Base-by-base conservation (phyloP, 495 filamentous ascomycete species). In the Penicillium dipodomyicola region DNA sequence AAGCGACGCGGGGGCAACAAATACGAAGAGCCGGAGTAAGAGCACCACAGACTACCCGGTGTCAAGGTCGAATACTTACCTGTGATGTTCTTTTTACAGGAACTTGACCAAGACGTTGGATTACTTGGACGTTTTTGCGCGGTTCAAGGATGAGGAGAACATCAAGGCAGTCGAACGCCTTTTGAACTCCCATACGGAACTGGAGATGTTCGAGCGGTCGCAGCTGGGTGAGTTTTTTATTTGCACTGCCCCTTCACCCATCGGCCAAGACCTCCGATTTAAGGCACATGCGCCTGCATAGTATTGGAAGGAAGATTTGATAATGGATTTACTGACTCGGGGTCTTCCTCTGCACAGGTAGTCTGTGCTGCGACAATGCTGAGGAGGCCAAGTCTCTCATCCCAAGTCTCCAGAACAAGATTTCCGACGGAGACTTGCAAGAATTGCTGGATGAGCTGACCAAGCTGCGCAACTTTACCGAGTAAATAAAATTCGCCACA, bases 341-440 rank as follows among this genome's bases (percentile, higher is more conserved):
- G 48, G 54, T 29, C 2, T 29, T 51, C 40, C 14, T 30, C n/a
- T 54, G 25, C 53, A 53, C 61, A 95, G 93, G 90, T 6, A 91
- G 90, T 54, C 79, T 98, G 22, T 96, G 91, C 73, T 96, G 91
- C 66, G 92, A 96, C 62, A 87, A 82, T 22, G 86, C 88, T 41
- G 95, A 98, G 62, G 94, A 98, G 77, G 95, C 94, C 61, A 96
- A 96, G 78, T 96, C 90, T 9, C 80, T 98, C 44, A 96, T 98
- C 54, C 94, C 94, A 0, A 96, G 90, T 61, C 77, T 98, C 22
- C 80, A 84, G 59, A 82, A 89, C 66, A 98, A 97, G 75, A 93
- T 96, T 61, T 75, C 77, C 17, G 95, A 98, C 71, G 85, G 85
- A 11, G 90, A 96, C 61, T 67, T 98, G 61, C 87, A 96, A 67